Evolutionary conservation across 140 eudicot species (phyloP), one percentile per base, ranked within the genome.

Genomic region (Bidens hawaiensis): DNA sequence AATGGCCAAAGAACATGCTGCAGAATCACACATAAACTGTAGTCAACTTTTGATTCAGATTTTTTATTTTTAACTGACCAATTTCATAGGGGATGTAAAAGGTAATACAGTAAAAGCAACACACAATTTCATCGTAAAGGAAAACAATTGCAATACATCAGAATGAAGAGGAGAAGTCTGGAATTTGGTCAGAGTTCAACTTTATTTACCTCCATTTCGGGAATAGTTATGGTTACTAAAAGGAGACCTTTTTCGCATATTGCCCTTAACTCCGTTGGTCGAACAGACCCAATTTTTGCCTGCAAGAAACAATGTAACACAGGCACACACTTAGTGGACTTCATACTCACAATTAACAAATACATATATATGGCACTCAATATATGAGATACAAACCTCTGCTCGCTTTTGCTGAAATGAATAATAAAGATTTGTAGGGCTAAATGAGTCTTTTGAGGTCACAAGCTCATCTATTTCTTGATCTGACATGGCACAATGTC

Each of bases 1-100:
- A 91, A 91, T 51, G 99, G 99, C 99, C 99, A 91, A 21, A 91
- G 88, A 58, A 88, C 82, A 76, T 88, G 95, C 99, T 91, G 89
- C 74, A 85, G 56, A 49, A 51, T 43, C 66, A 66, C 57, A 65
- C 40, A 46, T 22, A 69, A 24, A 46, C 15, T 45, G 34, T 14
- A 25, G 60, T 65, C 48, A 66, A 31, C 49, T 26, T 60, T 25
- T 36, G 48, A 22, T 57, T 60, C 28, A 34, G 31, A 60, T 28
- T 10, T 58, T 27, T 42, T 42, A n/a, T 45, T 42, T 53, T 50
- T 16, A 9, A 52, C 24, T 17, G 16, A 23, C 22, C 28, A 60
- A 28, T 2, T 58, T 45, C 49, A 33, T n/a, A 5, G 19, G 25
- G 14, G 54, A 67, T 30, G 19, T 33, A 46, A 42, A 47, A 47